Base-by-base conservation (phyloP, 2,329 filamentous ascomycete genomes). In the Albifimbria verrucaria region DNA sequence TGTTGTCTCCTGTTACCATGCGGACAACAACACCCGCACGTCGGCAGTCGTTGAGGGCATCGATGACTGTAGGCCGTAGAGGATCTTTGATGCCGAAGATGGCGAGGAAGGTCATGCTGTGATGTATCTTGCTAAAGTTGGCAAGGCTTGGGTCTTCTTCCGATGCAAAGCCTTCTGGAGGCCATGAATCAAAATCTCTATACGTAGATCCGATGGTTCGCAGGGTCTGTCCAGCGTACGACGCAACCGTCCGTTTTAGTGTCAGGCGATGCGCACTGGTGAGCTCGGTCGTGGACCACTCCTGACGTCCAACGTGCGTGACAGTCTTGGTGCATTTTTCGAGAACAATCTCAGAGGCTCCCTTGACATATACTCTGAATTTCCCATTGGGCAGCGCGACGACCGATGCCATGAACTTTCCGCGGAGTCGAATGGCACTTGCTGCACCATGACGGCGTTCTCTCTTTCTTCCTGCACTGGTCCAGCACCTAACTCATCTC, bases 171-270 rank as follows among this genome's bases (percentile, higher is more conserved):
- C 79, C 73, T 56, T 86, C 82, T 21, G 77, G 86, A 21, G 88
- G 87, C 86, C 86, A 90, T 53, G 71, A 73, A 28, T 83, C 77
- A 55, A 87, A 90, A 59, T 92, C 88, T 47, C 81, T 81, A 68
- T 89, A 90, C 15, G 88, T 77, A 58, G 91, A 75, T 28, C 81
- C 87, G 55, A 92, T 90, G 2, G 87, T 90, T 47, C 88, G 83
- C 17, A 91, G 78, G 17, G 88, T 90, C 32, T 80, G 74, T 21
- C 75, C 75, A 15, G 83, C 83, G 59, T 86, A 87, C 7, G 73
- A 71, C 41, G 78, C 75, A 57, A 87, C 86, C 44, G 81, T 68
- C n/a, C 71, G 62, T 44, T 73, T 73, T 12, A 86, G 66, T 0
- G 72, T 75, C 22, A 82, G 73, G 22, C 77, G 74, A 55, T 84